Base-by-base conservation (phyloP, 306 rosid species). In the Begonia peltatifolia region DNA sequence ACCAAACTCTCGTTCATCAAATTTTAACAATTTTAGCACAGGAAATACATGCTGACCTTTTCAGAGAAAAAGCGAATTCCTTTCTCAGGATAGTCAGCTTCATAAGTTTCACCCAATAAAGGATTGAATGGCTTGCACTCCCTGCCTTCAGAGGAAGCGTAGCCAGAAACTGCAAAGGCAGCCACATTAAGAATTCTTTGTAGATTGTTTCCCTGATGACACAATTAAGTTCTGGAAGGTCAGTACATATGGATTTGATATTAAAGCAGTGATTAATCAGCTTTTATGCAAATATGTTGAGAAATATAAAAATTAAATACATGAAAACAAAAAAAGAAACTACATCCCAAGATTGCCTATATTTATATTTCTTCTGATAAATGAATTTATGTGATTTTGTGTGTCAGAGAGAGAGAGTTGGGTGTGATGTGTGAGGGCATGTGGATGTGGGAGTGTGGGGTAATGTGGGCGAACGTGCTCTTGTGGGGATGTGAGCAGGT, bases 61-160 rank as follows among this genome's bases (percentile, higher is more conserved):
- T 90, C 99, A 14, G 99, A 90, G 80, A 90, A 86, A 80, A 90
- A 90, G 23, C 81, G 99, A 54, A 90, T 60, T 64, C 95, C 99
- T 75, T 76, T 86, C 44, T 90, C 95, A 16, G 94, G 95, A 75
- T 43, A 90, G 63, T 86, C 81, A 36, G 99, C 99, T 70, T 90
- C 99, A 59, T 86, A 90, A 52, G 99, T 90, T 90, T 90, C 99
- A 54, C 99, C 99, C 53, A 90, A 72, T 80, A 90, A 71, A 46
- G 99, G 99, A 67, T 90, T 90, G 71, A 90, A 90, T 44, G 99
- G 99, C 74, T 90, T 90, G 66, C 99, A 90, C 54, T 83, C 87
- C 54, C 99, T 85, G 48, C 94, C 95, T 80, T 86, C 94, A 23
- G 92, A 83, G 35, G 99, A 90, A 23, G 99, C 99, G 71, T 90